A percentile compares a stretch with the other conserved stretches of the same genome.
Evolutionary conservation across 345 rosid genomes (phyloP).

Genomic region (Camelina laxa): DNA sequence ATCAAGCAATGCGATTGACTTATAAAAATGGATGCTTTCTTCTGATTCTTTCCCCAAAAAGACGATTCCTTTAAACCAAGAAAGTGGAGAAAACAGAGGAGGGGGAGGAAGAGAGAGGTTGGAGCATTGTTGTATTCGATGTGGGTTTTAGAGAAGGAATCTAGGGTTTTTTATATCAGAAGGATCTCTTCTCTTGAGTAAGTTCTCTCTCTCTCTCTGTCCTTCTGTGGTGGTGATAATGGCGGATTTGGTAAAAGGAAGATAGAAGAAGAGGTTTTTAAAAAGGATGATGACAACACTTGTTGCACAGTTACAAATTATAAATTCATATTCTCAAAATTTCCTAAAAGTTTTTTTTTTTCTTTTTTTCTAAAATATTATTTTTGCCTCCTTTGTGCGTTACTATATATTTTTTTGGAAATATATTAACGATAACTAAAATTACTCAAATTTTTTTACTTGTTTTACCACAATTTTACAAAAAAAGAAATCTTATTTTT

Average conservation of each 20-base stretch:
- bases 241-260: constrained; percentile 41
- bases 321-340: background rate
- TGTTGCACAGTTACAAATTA: constrained; percentile 9
- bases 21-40: background rate
- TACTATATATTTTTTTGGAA: background rate
- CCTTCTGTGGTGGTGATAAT: constrained; percentile 33
- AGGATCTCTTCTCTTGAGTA: constrained; percentile 4
- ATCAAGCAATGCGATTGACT: constrained; percentile 25
- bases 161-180: constrained; percentile 26
- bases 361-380: background rate
- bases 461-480: background rate
- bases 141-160: constrained; percentile 34
- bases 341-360: background rate
- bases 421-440: background rate
- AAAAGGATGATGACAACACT: constrained; percentile 23
- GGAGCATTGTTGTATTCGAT: constrained; percentile 41
- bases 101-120: constrained; percentile 30
- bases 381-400: background rate
- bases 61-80: constrained; percentile 16
- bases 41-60: background rate
- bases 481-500: too few species aligned
- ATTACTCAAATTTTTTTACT: background rate
- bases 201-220: constrained; percentile 16
- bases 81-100: constrained; percentile 34
- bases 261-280: constrained; percentile 10